Evolutionary conservation across 306 rosid species (phyloP).

Genomic region (Trifolium fragiferum): DNA sequence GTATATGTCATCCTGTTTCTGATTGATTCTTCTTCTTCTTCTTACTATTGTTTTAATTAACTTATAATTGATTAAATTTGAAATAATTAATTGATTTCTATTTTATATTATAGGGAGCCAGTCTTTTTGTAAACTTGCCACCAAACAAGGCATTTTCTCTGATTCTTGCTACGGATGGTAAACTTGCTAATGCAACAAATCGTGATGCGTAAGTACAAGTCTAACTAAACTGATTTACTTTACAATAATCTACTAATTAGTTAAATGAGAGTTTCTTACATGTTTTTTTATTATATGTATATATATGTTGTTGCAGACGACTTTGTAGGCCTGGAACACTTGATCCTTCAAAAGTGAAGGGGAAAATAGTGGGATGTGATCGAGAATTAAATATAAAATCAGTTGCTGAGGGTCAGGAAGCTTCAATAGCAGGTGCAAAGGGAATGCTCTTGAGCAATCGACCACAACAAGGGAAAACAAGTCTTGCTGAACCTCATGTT

Average conservation of each 20-base stretch:
- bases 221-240: background rate
- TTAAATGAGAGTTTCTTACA: background rate
- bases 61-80: too few species aligned
- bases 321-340: constrained; percentile 53
- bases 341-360: constrained; percentile 60
- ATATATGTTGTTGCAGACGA: background rate
- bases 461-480: constrained; percentile 37
- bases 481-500: constrained; percentile 55
- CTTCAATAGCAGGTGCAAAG: constrained; percentile 55
- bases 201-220: constrained; percentile 51
- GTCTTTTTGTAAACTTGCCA: constrained; percentile 15
- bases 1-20: too few species aligned
- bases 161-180: constrained; percentile 51
- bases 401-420: constrained; percentile 50
- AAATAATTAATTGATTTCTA: background rate
- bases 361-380: constrained; percentile 56
- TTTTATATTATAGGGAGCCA: too few species aligned
- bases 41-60: too few species aligned
- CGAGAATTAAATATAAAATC: constrained; percentile 53
- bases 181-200: constrained; percentile 16
- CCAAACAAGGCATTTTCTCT: constrained; percentile 46
- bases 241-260: background rate
- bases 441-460: constrained; percentile 62
- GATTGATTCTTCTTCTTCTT: background rate
- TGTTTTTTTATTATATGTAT: background rate